Evolutionary conservation across 306 rosid species (phyloP).

Genomic region (Trifolium dubium): DNA sequence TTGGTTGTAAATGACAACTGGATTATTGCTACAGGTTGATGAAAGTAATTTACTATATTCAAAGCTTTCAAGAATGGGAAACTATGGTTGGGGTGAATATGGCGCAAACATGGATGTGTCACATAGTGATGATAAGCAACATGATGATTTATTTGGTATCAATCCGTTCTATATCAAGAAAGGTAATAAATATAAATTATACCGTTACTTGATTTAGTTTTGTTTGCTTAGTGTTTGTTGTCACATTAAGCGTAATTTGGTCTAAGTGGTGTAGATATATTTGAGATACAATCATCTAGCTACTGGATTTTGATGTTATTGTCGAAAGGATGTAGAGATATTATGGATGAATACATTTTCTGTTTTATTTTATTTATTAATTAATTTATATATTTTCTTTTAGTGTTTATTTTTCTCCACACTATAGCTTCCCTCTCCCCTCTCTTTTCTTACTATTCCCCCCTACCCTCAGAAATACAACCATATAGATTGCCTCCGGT

Average conservation of each 20-base stretch:
- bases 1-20: slow-evolving; percentile 21
- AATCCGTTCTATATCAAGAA: slow-evolving; percentile 76
- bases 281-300: slow-evolving; percentile 14
- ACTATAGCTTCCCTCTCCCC: neutral
- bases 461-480: neutral
- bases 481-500: neutral
- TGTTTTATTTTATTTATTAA: too few relatives aligned
- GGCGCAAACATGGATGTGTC: slow-evolving; percentile 43
- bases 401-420: neutral
- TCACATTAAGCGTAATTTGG: neutral
- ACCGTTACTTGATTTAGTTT: slow-evolving; percentile 13
- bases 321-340: neutral
- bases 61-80: slow-evolving; percentile 63
- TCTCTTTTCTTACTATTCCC: neutral
- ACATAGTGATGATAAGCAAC: slow-evolving; percentile 43
- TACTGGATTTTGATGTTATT: neutral
- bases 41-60: slow-evolving; percentile 42
- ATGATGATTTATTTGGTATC: slow-evolving; percentile 65
- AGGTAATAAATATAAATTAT: slow-evolving; percentile 51
- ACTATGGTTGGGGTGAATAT: slow-evolving; percentile 77
- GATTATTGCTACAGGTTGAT: slow-evolving; percentile 54
- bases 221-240: slow-evolving; percentile 20
- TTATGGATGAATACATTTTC: neutral
- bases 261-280: neutral
- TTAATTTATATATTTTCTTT: neutral